Evolutionary conservation across 345 rosid species (phyloP).

Genomic region (Salix suchowensis): DNA sequence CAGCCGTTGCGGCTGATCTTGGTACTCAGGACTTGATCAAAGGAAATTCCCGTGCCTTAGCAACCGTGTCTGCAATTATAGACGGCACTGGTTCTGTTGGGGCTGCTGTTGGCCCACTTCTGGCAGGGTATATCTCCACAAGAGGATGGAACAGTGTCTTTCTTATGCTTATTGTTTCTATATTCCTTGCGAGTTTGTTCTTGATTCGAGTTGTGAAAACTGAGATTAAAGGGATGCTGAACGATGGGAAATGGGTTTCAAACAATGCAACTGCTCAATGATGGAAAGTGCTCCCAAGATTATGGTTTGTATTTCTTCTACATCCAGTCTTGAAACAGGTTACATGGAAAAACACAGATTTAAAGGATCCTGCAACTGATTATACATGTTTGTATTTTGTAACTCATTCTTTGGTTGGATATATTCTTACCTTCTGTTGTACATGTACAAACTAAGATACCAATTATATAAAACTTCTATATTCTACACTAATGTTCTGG

Average conservation of each 20-base stretch:
- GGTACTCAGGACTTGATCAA: constrained; percentile 71
- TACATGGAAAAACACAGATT: constrained; percentile 1
- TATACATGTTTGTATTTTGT: background rate
- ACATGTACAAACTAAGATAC: too few relatives aligned
- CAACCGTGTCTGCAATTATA: constrained; percentile 85
- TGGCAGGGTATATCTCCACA: constrained; percentile 80
- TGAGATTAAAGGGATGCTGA: constrained; percentile 47
- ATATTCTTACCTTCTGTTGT: background rate
- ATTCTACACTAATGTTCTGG: too few relatives aligned
- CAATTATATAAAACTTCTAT: too few relatives aligned
- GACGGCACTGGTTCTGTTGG: constrained; percentile 97
- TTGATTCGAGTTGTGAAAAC: constrained; percentile 54
- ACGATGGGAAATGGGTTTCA: constrained; percentile 26
- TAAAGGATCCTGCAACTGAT: background rate
- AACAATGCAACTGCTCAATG: constrained; percentile 7
- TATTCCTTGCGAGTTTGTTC: constrained; percentile 50
- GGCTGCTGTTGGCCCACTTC: constrained; percentile 81
- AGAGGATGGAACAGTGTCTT: constrained; percentile 88
- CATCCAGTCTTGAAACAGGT: background rate
- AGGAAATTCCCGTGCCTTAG: constrained; percentile 82
- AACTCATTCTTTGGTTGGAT: background rate
- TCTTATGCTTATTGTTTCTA: constrained; percentile 58
- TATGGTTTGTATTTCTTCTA: background rate
- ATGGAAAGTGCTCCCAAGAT: background rate
- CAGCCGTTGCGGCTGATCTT: constrained; percentile 94